A percentile compares a stretch with the other conserved stretches of the same genome.
phyloP scores from a whole-genome alignment of 768 basidiomycete species.

The Antrodiella citrinella region DNA sequence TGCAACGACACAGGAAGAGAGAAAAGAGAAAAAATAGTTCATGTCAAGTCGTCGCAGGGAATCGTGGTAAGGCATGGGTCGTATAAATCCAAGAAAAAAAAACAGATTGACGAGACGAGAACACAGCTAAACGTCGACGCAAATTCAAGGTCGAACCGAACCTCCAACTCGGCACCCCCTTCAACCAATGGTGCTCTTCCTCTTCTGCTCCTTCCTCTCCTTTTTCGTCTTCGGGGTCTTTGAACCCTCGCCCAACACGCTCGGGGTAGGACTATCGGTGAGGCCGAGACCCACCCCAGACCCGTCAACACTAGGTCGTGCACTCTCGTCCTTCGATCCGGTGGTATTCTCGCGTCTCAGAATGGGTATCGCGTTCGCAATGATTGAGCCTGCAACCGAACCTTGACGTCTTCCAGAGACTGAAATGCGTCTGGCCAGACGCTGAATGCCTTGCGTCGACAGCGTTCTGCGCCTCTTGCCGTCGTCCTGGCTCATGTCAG shows the following conservation, averaged over 20 bases:
- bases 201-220: slow-evolving; percentile 52
- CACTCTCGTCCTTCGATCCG: slow-evolving; percentile 21
- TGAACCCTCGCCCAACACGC: slow-evolving; percentile 45
- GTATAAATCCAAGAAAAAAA: background rate
- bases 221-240: slow-evolving; percentile 38
- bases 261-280: slow-evolving; percentile 50
- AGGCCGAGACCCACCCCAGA: slow-evolving; percentile 11
- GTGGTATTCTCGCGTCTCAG: slow-evolving; percentile 43
- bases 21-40: background rate
- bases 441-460: slow-evolving; percentile 81
- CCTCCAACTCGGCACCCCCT: no score
- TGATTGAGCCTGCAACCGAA: slow-evolving; percentile 34
- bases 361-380: slow-evolving; percentile 33
- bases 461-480: slow-evolving; percentile 68
- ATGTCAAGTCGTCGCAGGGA: background rate
- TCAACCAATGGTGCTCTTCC: slow-evolving; percentile 33
- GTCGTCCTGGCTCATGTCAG: slow-evolving; percentile 58
- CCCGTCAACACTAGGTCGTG: slow-evolving; percentile 8
- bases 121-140: background rate
- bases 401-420: slow-evolving; percentile 50
- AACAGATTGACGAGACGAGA: background rate
- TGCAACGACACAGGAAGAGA: no score
- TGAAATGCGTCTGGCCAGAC: slow-evolving; percentile 68
- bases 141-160: background rate
- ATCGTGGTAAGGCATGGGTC: background rate